These are phyloP conservation scores for Vitrella brassicaformis DNA, from an alignment of 73 alveolate genomes.

Conservation along the genomic window DNA sequence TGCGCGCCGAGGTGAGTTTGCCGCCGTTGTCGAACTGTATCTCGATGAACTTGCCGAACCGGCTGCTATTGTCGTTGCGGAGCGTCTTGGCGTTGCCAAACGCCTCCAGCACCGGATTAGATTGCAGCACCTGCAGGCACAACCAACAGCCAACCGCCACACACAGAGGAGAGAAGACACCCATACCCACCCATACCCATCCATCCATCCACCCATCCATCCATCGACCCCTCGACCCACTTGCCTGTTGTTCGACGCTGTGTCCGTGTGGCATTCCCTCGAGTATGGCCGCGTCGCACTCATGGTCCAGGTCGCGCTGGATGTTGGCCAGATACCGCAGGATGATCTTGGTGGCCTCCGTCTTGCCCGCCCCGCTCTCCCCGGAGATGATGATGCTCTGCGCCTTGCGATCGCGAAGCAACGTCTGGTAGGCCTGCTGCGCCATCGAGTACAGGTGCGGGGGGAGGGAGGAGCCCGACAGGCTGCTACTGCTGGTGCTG, in stretches of 20 bases:
- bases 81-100: conserved; percentile 95
- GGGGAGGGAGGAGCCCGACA: too few relatives aligned
- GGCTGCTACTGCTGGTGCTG: too few relatives aligned
- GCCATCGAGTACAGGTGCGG: conserved; percentile 88
- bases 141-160: too few relatives aligned
- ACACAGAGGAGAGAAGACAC: too few relatives aligned
- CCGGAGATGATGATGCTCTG: conserved; percentile 92
- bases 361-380: conserved; percentile 98
- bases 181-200: too few relatives aligned
- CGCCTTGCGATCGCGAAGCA: conserved; percentile 12
- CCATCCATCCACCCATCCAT: too few relatives aligned
- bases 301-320: conserved; percentile 4
- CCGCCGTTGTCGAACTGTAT: conserved; percentile 68
- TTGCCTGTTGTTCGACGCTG: too few relatives aligned
- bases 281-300: too few relatives aligned
- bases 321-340: conserved; percentile 30
- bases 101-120: conserved; percentile 96
- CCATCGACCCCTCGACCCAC: conserved; percentile 73
- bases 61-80: conserved; percentile 69
- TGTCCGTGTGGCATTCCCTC: too few relatives aligned
- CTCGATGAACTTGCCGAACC: conserved; percentile 86
- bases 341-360: conserved; percentile 91
- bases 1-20: conserved; percentile 69
- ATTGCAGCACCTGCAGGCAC: conserved; percentile 81
- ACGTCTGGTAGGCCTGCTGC: conserved; percentile 53